These are phyloP conservation scores for Phytopythium helicoides DNA, from an alignment of 352 stramenopile genomes.

Conservation along the genomic window DNA sequence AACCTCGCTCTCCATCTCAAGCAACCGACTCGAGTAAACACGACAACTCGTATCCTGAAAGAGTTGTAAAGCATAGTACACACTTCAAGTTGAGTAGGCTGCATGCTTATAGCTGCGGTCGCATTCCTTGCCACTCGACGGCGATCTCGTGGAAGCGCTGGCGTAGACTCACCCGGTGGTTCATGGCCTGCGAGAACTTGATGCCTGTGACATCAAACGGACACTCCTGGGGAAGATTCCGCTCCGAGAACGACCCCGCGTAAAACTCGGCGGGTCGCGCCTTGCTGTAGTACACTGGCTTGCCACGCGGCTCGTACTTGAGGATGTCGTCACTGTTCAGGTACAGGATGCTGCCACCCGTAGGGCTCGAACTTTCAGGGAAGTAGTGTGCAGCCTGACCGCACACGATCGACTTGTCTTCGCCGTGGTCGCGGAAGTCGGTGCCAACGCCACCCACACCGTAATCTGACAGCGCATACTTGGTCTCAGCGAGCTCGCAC, in stretches of 20 bases:
- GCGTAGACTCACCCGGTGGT: slow-evolving; percentile 12
- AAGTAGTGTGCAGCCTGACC: slow-evolving; percentile 59
- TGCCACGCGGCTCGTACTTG: slow-evolving; percentile 31
- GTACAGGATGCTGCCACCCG: slow-evolving; percentile 37
- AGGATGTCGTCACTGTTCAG: slow-evolving; percentile 69
- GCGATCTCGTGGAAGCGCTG: slow-evolving; percentile 17
- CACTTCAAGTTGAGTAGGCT: too few relatives aligned
- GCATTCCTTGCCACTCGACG: slow-evolving; percentile 8
- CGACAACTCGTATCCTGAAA: too few relatives aligned
- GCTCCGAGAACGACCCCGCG: slow-evolving; percentile 31
- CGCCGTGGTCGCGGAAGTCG: slow-evolving; percentile 30
- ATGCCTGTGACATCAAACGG: slow-evolving; percentile 19
- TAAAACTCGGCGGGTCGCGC: slow-evolving; percentile 50
- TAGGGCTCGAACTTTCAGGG: slow-evolving; percentile 23
- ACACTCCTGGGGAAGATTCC: slow-evolving; percentile 39
- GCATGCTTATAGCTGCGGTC: slow-evolving; percentile 1
- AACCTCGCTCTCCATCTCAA: too few relatives aligned
- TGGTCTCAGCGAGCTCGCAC: slow-evolving; percentile 60
- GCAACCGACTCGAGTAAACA: too few relatives aligned
- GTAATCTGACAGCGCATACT: slow-evolving; percentile 68
- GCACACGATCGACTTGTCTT: slow-evolving; percentile 39
- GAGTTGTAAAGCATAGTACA: too few relatives aligned
- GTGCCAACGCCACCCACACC: slow-evolving; percentile 49
- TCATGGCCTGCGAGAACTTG: slow-evolving; percentile 11
- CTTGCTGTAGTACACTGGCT: slow-evolving; percentile 44